Conservation (phyloP, 768 basidiomycete species). For the Amyloporia xantha region DNA sequence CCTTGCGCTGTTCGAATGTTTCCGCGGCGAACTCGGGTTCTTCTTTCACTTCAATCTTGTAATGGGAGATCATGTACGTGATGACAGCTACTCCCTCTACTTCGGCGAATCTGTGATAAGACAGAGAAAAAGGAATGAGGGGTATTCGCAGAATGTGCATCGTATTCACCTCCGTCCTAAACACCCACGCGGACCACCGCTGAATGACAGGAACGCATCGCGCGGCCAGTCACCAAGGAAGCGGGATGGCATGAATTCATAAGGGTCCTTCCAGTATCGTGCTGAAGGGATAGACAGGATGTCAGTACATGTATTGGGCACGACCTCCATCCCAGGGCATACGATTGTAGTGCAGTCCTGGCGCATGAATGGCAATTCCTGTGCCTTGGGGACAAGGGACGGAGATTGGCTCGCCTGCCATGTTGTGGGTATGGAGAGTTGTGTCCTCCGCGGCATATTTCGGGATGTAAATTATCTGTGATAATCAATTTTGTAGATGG, state of each 20-base stretch:
- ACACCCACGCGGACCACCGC: constrained; percentile 39
- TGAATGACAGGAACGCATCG: constrained; percentile 52
- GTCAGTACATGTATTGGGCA: not conserved
- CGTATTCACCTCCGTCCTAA: constrained; percentile 34
- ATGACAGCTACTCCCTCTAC: constrained; percentile 44
- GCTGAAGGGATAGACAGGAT: constrained; percentile 16
- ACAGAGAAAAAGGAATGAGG: not conserved
- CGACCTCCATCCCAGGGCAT: too few species aligned
- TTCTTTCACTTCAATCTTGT: constrained; percentile 32
- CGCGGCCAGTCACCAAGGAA: constrained; percentile 48
- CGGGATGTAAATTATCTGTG: constrained; percentile 18
- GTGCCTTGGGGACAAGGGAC: constrained; percentile 24
- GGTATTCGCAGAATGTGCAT: not conserved
- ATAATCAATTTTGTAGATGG: not conserved
- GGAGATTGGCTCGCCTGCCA: constrained; percentile 19
- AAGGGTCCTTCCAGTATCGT: constrained; percentile 33
- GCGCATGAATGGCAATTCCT: constrained; percentile 19
- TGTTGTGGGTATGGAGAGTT: constrained; percentile 19
- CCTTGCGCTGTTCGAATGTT: constrained; percentile 40
- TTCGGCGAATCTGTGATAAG: constrained; percentile 32
- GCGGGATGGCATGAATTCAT: constrained; percentile 32
- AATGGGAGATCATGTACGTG: constrained; percentile 40
- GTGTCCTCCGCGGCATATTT: constrained; percentile 25
- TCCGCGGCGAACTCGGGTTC: constrained; percentile 33
- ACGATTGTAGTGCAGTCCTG: constrained; percentile 31